These are phyloP conservation scores for Isabelozyma rhagii DNA, from an alignment of 805 yeast genomes.

Conservation along the genomic window DNA sequence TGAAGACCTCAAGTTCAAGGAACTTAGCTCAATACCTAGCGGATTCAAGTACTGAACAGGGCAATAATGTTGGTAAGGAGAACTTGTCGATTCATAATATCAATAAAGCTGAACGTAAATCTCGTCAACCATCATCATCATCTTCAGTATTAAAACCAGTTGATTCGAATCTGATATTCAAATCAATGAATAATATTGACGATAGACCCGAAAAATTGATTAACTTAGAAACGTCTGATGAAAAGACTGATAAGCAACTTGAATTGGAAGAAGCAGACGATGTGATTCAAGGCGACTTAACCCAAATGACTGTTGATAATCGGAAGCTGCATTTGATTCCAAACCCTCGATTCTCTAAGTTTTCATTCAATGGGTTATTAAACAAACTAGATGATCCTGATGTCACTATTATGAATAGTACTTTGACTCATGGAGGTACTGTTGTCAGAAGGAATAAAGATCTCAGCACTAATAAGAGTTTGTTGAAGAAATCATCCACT, in stretches of 20 bases:
- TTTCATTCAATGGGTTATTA: constrained; percentile 39
- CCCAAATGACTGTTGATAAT: constrained; percentile 3
- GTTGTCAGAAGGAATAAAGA: constrained; percentile 12
- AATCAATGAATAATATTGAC: not conserved
- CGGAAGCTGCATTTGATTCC: constrained; percentile 25
- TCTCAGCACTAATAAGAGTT: not conserved
- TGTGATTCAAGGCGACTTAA: constrained; percentile 2
- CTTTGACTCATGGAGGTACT: constrained; percentile 12
- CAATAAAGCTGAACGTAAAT: constrained; percentile 10
- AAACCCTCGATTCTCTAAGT: constrained; percentile 40
- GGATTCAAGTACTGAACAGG: too few species aligned
- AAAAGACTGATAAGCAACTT: not conserved
- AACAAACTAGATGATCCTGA: constrained; percentile 8
- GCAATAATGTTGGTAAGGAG: constrained; percentile 6
- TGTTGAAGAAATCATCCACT: constrained; percentile 19
- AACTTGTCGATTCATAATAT: constrained; percentile 11
- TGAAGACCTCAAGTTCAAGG: constrained; percentile 38
- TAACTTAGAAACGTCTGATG: not conserved
- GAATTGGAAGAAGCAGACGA: constrained; percentile 5
- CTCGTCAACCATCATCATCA: too few species aligned
- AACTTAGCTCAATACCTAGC: constrained; percentile 21
- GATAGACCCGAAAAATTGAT: not conserved
- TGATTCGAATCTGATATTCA: constrained; percentile 7
- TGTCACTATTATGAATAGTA: constrained; percentile 9
- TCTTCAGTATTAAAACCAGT: not conserved